Percentiles rank a stretch among this genome's conserved stretches.
phyloP scores from a whole-genome alignment of 2,329 filamentous ascomycete genomes.

The Diaporthe sp. region DNA sequence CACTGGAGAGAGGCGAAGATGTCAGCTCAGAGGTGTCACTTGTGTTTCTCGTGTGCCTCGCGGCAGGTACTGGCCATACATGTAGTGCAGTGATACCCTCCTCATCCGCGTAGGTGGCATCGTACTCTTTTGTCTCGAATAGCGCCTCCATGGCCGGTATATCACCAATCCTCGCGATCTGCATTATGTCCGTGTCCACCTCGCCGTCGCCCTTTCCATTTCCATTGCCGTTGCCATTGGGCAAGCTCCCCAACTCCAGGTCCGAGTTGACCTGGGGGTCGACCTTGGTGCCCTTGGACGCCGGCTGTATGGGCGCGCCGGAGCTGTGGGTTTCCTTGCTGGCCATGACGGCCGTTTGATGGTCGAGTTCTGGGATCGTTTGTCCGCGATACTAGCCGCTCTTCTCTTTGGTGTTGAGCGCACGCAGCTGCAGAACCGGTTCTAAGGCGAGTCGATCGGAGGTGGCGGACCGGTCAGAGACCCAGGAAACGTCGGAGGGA shows the following conservation, averaged over 20 bases:
- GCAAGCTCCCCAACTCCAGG: conserved; percentile 66
- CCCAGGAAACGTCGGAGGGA: background rate
- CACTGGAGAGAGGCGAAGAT: conserved; percentile 69
- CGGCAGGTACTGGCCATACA: conserved; percentile 65
- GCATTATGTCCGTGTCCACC: conserved; percentile 83
- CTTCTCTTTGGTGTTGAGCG: background rate
- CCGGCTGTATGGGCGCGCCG: conserved; percentile 64
- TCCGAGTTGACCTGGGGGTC: conserved; percentile 69
- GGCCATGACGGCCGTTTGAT: conserved; percentile 47
- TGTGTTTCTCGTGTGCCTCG: conserved; percentile 33
- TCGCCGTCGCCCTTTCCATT: conserved; percentile 57
- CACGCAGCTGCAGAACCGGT: conserved; percentile 1
- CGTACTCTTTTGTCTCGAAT: conserved; percentile 84
- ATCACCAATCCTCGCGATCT: conserved; percentile 90
- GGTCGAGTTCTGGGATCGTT: background rate
- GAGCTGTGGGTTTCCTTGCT: conserved; percentile 47
- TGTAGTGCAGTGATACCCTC: conserved; percentile 97
- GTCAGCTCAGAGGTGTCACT: conserved; percentile 12
- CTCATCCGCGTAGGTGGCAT: conserved; percentile 86
- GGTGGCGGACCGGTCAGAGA: conserved; percentile 2
- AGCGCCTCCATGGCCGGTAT: conserved; percentile 88
- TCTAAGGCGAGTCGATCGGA: background rate
- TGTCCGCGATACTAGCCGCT: background rate
- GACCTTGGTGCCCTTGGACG: conserved; percentile 65
- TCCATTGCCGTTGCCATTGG: conserved; percentile 54